phyloP scores from a whole-genome alignment of 768 basidiomycete genomes.

The Nidularia sp. region DNA sequence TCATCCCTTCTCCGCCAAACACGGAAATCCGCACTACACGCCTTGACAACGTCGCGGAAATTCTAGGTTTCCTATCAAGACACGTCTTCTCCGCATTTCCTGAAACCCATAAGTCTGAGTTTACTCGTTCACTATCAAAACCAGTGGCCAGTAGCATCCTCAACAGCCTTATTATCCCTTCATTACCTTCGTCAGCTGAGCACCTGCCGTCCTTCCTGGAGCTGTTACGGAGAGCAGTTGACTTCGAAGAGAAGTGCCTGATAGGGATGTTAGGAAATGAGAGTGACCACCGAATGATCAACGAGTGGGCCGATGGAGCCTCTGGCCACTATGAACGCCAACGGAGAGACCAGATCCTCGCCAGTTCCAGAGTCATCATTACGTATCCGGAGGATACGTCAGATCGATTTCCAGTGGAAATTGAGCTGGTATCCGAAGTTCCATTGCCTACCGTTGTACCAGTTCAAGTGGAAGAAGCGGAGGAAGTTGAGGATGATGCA shows the following conservation, averaged over 20 bases:
- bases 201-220: constrained; percentile 59
- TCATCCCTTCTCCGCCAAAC: constrained; percentile 40
- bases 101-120: constrained; percentile 31
- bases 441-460: constrained; percentile 23
- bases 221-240: constrained; percentile 51
- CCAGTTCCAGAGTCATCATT: constrained; percentile 54
- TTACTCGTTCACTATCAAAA: constrained; percentile 57
- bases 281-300: constrained; percentile 47
- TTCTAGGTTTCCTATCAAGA: constrained; percentile 61
- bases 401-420: constrained; percentile 38
- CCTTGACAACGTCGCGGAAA: constrained; percentile 49
- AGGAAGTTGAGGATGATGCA: constrained; percentile 33
- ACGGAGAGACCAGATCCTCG: constrained; percentile 62
- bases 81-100: constrained; percentile 59
- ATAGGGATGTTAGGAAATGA: constrained; percentile 45
- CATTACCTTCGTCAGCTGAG: constrained; percentile 63
- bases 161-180: constrained; percentile 60
- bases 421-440: constrained; percentile 24
- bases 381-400: constrained; percentile 31
- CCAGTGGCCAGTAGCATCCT: constrained; percentile 60
- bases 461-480: constrained; percentile 27
- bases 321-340: constrained; percentile 77
- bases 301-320: constrained; percentile 65
- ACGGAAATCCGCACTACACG: constrained; percentile 31
- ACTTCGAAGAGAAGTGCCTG: constrained; percentile 60